phyloP scores from a whole-genome alignment of 805 yeast species.

The Candida khao-thaluensis region DNA sequence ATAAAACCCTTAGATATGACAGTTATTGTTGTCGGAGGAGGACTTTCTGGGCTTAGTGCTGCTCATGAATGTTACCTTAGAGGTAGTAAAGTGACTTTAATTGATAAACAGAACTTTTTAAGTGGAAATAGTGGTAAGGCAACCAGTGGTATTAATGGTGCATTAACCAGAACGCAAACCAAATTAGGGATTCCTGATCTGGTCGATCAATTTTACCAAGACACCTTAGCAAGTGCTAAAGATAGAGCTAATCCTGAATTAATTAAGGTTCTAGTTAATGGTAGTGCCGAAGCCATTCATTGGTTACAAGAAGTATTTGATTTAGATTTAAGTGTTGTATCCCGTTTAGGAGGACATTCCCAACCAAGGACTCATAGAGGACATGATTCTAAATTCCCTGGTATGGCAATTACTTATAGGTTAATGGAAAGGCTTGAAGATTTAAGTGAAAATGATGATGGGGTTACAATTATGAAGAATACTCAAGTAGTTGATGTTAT shows the following conservation, averaged over 20 bases:
- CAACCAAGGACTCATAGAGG: slow-evolving; percentile 82
- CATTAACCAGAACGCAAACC: slow-evolving; percentile 61
- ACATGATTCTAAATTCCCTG: slow-evolving; percentile 60
- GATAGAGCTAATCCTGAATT: slow-evolving; percentile 56
- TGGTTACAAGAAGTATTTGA: slow-evolving; percentile 69
- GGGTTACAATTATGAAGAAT: slow-evolving; percentile 41
- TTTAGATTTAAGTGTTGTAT: slow-evolving; percentile 62
- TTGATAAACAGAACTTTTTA: slow-evolving; percentile 60
- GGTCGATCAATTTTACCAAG: slow-evolving; percentile 57
- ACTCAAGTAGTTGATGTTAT: slow-evolving; percentile 45
- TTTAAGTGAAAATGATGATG: slow-evolving; percentile 39
- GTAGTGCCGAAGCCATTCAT: slow-evolving; percentile 64
- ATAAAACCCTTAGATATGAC: too few relatives aligned
- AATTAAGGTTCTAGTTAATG: slow-evolving; percentile 57
- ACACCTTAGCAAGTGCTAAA: slow-evolving; percentile 67
- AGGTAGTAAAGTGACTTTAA: slow-evolving; percentile 52
- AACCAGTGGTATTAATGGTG: slow-evolving; percentile 73
- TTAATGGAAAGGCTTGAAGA: slow-evolving; percentile 50
- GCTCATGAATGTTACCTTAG: slow-evolving; percentile 55
- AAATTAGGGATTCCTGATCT: slow-evolving; percentile 51
- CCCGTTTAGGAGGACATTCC: slow-evolving; percentile 83
- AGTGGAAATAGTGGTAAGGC: slow-evolving; percentile 70
- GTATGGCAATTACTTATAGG: slow-evolving; percentile 61
- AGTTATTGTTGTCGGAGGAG: slow-evolving; percentile 61
- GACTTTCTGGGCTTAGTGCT: slow-evolving; percentile 62